Conservation (phyloP, 257 asterid species). For the Solanum habrochaites region DNA sequence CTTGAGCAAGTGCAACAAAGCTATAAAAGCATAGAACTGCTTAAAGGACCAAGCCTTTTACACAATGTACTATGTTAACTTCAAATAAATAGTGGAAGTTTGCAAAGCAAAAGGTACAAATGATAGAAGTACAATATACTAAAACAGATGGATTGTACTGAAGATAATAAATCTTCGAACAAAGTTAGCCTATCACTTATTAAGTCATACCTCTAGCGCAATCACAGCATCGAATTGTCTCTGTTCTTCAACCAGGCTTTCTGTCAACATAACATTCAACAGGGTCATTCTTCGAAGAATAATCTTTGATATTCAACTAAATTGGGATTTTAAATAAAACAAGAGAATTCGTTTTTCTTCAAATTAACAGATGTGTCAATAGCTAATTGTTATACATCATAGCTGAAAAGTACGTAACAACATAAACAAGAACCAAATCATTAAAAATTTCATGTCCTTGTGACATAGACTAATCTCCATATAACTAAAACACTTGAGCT, state of each 20-base stretch:
- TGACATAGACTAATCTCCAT: background rate
- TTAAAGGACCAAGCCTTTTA: background rate
- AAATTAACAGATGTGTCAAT: background rate
- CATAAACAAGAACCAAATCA: background rate
- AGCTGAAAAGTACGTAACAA: background rate
- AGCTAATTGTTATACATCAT: background rate
- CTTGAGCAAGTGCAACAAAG: background rate
- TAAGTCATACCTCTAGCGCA: constrained; percentile 64
- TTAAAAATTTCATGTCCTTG: background rate
- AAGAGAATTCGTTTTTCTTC: background rate
- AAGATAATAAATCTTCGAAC: background rate
- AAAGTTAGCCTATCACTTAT: background rate
- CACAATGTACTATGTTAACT: background rate
- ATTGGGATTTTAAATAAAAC: background rate
- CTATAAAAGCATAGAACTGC: background rate
- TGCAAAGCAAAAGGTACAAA: background rate
- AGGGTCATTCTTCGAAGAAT: constrained; percentile 16
- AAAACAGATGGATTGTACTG: background rate
- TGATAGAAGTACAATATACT: background rate
- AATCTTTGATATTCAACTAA: constrained; percentile 7
- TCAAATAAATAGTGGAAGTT: background rate
- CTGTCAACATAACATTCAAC: constrained; percentile 36
- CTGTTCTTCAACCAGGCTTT: constrained; percentile 79
- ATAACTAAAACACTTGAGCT: background rate
- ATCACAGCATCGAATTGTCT: constrained; percentile 75